Evolutionary conservation across 2,329 filamentous ascomycete species (phyloP), one percentile per base, ranked within the genome.

Genomic region (Alternaria tenuissima): DNA sequence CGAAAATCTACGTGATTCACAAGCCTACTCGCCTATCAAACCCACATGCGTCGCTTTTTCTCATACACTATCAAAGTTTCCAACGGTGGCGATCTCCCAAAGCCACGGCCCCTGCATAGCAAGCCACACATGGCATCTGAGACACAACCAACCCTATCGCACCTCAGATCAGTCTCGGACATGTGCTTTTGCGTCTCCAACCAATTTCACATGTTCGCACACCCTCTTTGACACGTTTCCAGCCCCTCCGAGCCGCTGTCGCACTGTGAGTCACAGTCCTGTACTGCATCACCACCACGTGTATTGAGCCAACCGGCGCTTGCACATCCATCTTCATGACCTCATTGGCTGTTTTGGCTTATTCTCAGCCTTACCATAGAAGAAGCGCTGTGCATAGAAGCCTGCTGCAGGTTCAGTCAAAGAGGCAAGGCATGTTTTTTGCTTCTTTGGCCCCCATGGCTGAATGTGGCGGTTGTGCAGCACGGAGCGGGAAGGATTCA

Each of bases 101-200:
- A 49, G 57, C 54, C 51, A 51, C 65, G 48, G 24, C 66, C 66
- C 66, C 65, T 67, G 66, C 63, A 66, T 65, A 47, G 49, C 52
- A 52, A 61, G 30, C 46, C 65, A 62, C 70, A 67, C 70, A 72
- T 71, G 71, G 68, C 57, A 68, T 66, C 66, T 68, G 70, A 73
- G 68, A 74, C 71, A 68, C 57, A 49, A 46, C 28, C 32, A 54
- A 59, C 32, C 55, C 43, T 53, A 65, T 62, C 26, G 59, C 52
- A 57, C 60, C 63, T 72, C 68, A 67, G 56, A 54, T 55, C 42
- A 42, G 62, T 52, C 55, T 58, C 62, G 42, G 34, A 58, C 41
- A 38, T 55, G 43, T 51, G 46, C 61, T 59, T 61, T 63, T 57
- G 51, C 43, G 30, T 54, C 39, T 60, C 44, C 52, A 59, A 49